phyloP scores from a whole-genome alignment of 768 basidiomycete species.

The Amyloporia xantha region DNA sequence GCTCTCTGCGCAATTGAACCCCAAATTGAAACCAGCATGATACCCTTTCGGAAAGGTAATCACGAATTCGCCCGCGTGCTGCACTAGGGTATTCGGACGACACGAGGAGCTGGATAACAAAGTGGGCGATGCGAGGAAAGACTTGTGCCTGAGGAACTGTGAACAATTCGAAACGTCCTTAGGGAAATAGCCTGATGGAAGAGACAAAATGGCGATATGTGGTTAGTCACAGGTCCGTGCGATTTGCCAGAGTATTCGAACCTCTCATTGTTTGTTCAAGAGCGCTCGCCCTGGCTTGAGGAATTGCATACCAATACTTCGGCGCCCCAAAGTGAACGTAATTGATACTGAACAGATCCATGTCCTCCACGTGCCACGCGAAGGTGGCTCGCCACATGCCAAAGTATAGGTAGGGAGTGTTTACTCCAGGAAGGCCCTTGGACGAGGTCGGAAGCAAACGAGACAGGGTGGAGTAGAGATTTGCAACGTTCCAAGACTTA shows the following conservation, averaged over 20 bases:
- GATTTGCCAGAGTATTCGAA: no score
- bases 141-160: constrained; percentile 95
- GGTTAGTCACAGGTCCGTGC: no score
- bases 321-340: constrained; percentile 98
- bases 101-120: constrained; percentile 75
- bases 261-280: constrained; percentile 91
- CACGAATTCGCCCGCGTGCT: constrained; percentile 92
- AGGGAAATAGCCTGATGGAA: constrained; percentile 75
- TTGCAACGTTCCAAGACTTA: constrained; percentile 89
- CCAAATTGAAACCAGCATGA: constrained; percentile 95
- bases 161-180: constrained; percentile 78
- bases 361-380: constrained; percentile 99
- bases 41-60: constrained; percentile 94
- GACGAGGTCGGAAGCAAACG: constrained; percentile 64
- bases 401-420: constrained; percentile 95
- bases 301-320: constrained; percentile 95
- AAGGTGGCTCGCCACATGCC: constrained; percentile 99
- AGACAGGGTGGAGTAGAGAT: constrained; percentile 79
- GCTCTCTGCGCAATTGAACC: constrained; percentile 94
- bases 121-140: constrained; percentile 86
- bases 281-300: constrained; percentile 73
- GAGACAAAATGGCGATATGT: no score
- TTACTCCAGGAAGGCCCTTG: constrained; percentile 86
- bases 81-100: constrained; percentile 80
- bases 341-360: constrained; percentile 98